Base-by-base conservation (phyloP, 106 monocot genomes). In the Dioscorea dumetorum region DNA sequence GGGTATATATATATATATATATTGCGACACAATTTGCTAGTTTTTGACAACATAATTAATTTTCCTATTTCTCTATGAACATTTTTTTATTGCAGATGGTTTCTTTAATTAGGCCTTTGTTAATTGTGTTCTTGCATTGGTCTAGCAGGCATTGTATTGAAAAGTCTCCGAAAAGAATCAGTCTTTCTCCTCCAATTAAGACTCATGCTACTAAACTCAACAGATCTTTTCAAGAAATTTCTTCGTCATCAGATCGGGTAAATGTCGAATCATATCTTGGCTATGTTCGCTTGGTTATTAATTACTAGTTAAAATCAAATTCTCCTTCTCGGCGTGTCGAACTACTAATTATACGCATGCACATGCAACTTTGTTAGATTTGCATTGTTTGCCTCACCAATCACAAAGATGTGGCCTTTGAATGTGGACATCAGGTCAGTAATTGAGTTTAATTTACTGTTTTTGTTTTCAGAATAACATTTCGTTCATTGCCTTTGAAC, bases 351-450 rank as follows among this genome's bases (percentile, higher is more conserved):
- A 11, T 69, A 21, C 33, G 11, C 20, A 53, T 60, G 14, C 33
- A 50, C 4, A n/a, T n/a, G n/a, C n/a, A 1, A 33, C n/a, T 24
- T 77, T 56, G 50, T 73, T 79, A 94, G 94, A 80, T 84, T 65
- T 94, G 94, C 58, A 89, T 87, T 14, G 75, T 94, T 34, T 94
- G 94, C 68, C 84, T 90, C 32, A 76, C 90, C 32, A 84, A 87
- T 22, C 68, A 82, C 12, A 81, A 82, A 63, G 74, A 90, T 32
- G 87, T 94, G 94, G 94, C 90, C 23, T 94, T 94, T 66, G 94
- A 86, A 20, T 94, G 94, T 60, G 94, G 90, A 4, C 94, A 94
- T 67, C 94, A 90, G 89, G 94, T 94, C 61, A 87, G 60, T 32
- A 48, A 12, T 20, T 53, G 51, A 52, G 41, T 41, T 6, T 34